A percentile compares a stretch with the other conserved stretches of the same genome.
phyloP scores from a whole-genome alignment of 345 rosid genomes.

The Ricinus communis region DNA sequence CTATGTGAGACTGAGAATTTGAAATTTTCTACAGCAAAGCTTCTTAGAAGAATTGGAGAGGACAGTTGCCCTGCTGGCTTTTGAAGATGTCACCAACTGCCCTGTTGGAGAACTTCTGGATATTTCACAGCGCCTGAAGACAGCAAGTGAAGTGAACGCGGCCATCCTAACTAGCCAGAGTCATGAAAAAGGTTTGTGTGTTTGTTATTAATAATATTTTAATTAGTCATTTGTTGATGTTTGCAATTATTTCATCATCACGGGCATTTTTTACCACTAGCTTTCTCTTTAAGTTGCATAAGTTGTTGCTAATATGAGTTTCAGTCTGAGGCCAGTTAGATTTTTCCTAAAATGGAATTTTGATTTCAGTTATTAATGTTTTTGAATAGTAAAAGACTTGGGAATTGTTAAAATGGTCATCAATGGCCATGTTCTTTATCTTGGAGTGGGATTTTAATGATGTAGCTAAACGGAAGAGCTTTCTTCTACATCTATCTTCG shows the following conservation, averaged over 20 bases:
- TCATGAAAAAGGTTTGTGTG: conserved; percentile 78
- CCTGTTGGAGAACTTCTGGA: conserved; percentile 89
- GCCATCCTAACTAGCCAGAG: conserved; percentile 98
- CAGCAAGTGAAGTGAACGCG: conserved; percentile 95
- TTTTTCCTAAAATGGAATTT: too few relatives aligned
- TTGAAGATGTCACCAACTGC: conserved; percentile 82
- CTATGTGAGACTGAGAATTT: neutral
- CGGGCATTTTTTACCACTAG: neutral
- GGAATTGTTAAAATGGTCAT: neutral
- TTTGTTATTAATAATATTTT: neutral
- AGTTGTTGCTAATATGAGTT: neutral
- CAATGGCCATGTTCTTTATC: neutral
- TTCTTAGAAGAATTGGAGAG: conserved; percentile 94
- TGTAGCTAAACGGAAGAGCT: neutral
- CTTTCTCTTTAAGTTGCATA: neutral
- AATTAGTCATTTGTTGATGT: neutral
- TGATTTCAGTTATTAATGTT: too few relatives aligned
- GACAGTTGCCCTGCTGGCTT: conserved; percentile 86
- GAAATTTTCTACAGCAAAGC: conserved; percentile 44
- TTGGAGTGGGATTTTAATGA: neutral
- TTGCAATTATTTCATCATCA: neutral
- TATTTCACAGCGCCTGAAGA: conserved; percentile 88
- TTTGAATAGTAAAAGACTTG: too few relatives aligned
- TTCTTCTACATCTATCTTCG: neutral
- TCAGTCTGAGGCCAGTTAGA: too few relatives aligned